Base-by-base conservation (phyloP, 169 alveolate species). In the Eimeria nieschulzi region DNA sequence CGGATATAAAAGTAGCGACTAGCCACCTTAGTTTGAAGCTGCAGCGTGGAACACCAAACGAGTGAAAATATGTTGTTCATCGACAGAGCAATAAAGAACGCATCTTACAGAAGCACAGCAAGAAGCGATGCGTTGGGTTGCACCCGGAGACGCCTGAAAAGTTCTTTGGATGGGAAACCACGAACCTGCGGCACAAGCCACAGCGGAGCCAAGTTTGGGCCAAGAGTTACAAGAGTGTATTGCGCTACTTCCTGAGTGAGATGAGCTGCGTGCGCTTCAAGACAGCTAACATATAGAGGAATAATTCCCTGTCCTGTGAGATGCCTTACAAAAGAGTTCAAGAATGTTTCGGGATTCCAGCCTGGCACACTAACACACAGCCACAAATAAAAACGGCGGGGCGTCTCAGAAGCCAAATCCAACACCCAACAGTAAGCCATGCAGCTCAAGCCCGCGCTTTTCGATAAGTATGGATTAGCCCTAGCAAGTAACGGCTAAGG, bases 51-150 rank as follows among this genome's bases (percentile, higher is more conserved):
- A 33, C 3, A 33, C 46, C 46, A 33, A 33, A 33, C 46, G 46
- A 33, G 3, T 33, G 46, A 33, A 33, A 33, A 33, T 33, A 3
- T 33, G 46, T 33, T 33, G 46, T 3, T 33, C 46, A 33, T 33
- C 46, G 3, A 33, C 6, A 33, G 46, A 33, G 46, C 46, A 33
- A 33, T 33, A 33, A 33, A 33, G 3, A 33, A 33, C 46, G 53
- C 9, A 51, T 13, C 88, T 51, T 80, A 80, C 88, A 80, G 7
- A 61, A 80, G 59, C 63, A 80, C 88, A 59, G 88, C 88, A 59
- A 80, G 88, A 1, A 80, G 88, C 23, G 88, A 80, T 13, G 88
- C 66, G 88, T 46, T 80, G n/a, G 88, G 88, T 46, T 80, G 88
- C 56, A 59, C 66, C 88, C 88, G 88, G 10, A 80, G 76, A 12